phyloP scores from a whole-genome alignment of 176 grass and related monocot species.

The Triticum turgidum region DNA sequence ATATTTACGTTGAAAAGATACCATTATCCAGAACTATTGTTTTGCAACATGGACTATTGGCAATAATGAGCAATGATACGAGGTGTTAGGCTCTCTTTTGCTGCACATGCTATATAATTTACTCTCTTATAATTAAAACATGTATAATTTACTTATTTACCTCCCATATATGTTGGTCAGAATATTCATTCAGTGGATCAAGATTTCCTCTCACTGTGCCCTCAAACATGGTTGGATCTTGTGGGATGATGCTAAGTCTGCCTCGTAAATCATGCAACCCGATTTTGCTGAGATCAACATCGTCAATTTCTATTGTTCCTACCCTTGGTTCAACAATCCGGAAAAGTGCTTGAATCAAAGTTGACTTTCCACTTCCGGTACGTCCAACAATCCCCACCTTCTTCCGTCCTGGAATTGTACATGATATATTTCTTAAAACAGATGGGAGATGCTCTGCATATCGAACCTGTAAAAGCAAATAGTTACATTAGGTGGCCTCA shows the following conservation, averaged over 20 bases:
- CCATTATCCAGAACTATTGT: background rate
- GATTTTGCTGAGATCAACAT: slow-evolving; percentile 83
- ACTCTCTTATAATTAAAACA: background rate
- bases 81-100: background rate
- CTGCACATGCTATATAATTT: background rate
- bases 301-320: slow-evolving; percentile 83
- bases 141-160: slow-evolving; percentile 48
- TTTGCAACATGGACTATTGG: background rate
- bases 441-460: slow-evolving; percentile 96
- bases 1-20: background rate
- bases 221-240: slow-evolving; percentile 91
- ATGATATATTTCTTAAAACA: slow-evolving; percentile 84
- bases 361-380: slow-evolving; percentile 92
- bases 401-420: slow-evolving; percentile 82
- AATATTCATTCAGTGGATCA: slow-evolving; percentile 79
- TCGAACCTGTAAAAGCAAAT: slow-evolving; percentile 65
- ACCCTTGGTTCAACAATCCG: slow-evolving; percentile 75
- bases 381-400: slow-evolving; percentile 94
- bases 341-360: slow-evolving; percentile 88
- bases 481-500: slow-evolving; percentile 18
- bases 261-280: slow-evolving; percentile 86
- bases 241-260: slow-evolving; percentile 90
- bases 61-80: background rate
- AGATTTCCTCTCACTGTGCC: slow-evolving; percentile 91
- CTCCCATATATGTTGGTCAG: slow-evolving; percentile 85